Evolutionary conservation across 2,329 filamentous ascomycete genomes (phyloP), one percentile per base, ranked within the genome.

Genomic region (Phialophora verrucosa): DNA sequence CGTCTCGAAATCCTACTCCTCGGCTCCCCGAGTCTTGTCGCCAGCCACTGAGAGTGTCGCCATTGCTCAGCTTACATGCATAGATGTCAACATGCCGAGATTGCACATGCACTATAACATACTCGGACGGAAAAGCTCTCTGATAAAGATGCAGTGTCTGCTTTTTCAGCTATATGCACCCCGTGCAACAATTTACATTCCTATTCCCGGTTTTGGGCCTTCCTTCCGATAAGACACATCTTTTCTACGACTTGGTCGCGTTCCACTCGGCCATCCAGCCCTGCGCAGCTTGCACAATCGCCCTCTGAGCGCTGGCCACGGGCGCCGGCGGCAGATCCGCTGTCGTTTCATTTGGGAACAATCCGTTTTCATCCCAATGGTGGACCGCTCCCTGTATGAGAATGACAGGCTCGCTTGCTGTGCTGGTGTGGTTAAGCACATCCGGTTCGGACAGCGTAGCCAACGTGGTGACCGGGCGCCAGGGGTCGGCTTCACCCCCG

Each of bases 401-500:
- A n/a, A 91, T 83, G 69, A 89, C 91, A 0, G 91, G 91, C 79
- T 93, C 85, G 56, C 82, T 83, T 0, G 81, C 78, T 0, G 90
- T 91, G 53, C 84, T 90, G 14, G 70, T 69, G 31, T 64, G 38
- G 55, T 70, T 72, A 25, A 80, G 77, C 23, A 90, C 82, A 32
- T 81, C 78, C 0, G 83, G 81, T 0, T 87, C 83, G 1, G 82
- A 84, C 14, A 72, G 59, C n/a, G 87, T 84, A 0, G 88, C 88
- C 58, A 94, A 88, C 0, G 90, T 87, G 0, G 89, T 90, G 0
- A 90, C 90, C 0, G 87, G 86, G 20, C 89, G 85, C 92, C 92
- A 96, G 0, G 92, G 91, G 74, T 96, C 92, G 63, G 87, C 86
- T 69, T 91, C 85, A 31, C 92, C 92, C 68, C 93, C 91, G 47